Conservation (phyloP, 2,329 filamentous ascomycete species). For the Beauveria australis region DNA sequence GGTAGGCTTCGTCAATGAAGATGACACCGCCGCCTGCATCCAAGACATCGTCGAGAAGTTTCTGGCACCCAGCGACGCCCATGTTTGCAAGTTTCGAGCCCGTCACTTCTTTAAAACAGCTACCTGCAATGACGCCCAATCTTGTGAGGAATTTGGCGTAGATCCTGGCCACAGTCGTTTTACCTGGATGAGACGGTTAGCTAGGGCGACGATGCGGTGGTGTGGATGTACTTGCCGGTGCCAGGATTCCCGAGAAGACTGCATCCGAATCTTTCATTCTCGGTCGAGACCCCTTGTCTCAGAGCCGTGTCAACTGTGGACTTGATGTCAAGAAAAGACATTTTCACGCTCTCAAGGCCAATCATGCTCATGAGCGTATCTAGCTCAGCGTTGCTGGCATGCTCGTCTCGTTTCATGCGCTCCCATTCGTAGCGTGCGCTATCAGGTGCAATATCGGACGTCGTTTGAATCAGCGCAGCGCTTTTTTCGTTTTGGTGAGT, state of each 20-base stretch:
- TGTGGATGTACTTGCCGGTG: conserved; percentile 44
- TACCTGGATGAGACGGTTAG: conserved; percentile 28
- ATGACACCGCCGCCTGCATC: conserved; percentile 56
- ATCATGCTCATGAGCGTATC: conserved; percentile 63
- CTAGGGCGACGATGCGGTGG: not conserved
- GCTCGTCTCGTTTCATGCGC: conserved; percentile 45
- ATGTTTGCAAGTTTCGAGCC: conserved; percentile 57
- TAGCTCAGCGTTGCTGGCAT: conserved; percentile 42
- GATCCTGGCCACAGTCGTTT: conserved; percentile 67
- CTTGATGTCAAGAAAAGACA: conserved; percentile 55
- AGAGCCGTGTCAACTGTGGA: conserved; percentile 50
- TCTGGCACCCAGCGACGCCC: conserved; percentile 50
- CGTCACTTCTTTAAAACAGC: conserved; percentile 55
- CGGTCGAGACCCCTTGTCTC: conserved; percentile 48
- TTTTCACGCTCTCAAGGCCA: conserved; percentile 62
- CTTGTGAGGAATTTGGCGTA: conserved; percentile 59
- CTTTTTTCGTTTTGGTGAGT: not conserved
- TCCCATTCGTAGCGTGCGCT: conserved; percentile 51
- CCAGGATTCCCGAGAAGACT: conserved; percentile 66
- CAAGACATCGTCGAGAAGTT: conserved; percentile 39
- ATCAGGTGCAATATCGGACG: not conserved
- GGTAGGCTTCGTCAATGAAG: conserved; percentile 76
- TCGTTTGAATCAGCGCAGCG: not conserved
- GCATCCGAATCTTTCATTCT: conserved; percentile 52
- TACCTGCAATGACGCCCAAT: conserved; percentile 54